Evolutionary conservation across 768 basidiomycete genomes (phyloP).

Genomic region (Imleria badia): DNA sequence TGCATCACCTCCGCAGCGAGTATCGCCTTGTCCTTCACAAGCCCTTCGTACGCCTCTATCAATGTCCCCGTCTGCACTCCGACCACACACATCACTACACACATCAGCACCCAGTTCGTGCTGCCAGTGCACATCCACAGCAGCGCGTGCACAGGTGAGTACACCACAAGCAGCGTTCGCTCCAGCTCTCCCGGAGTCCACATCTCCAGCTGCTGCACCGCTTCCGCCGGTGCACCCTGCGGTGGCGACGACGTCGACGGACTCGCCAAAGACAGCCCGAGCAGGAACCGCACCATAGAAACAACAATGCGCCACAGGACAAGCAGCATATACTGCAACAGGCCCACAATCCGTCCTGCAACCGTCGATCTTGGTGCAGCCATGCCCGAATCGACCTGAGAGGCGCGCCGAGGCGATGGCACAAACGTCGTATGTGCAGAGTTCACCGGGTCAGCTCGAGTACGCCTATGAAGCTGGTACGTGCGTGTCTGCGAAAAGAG

Average conservation of each 20-base stretch:
- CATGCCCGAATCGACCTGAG: constrained; percentile 24
- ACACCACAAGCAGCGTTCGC: constrained; percentile 65
- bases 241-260: constrained; percentile 35
- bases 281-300: constrained; percentile 63
- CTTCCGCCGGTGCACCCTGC: constrained; percentile 40
- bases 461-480: constrained; percentile 65
- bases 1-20: constrained; percentile 79
- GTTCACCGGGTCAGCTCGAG: constrained; percentile 54
- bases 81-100: constrained; percentile 65
- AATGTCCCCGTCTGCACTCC: constrained; percentile 56
- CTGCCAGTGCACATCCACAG: constrained; percentile 71
- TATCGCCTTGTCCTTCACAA: constrained; percentile 74
- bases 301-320: constrained; percentile 51
- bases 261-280: constrained; percentile 55
- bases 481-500: constrained; percentile 67
- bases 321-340: constrained; percentile 36
- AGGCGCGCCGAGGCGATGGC: constrained; percentile 37
- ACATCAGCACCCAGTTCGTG: constrained; percentile 75
- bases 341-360: constrained; percentile 34
- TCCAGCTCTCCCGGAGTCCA: constrained; percentile 79
- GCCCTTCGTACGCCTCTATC: constrained; percentile 47
- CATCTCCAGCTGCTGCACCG: constrained; percentile 74
- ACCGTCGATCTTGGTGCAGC: constrained; percentile 47
- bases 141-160: constrained; percentile 75
- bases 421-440: constrained; percentile 73